These are phyloP conservation scores for Arthroderma sp. DNA, from an alignment of 2,329 filamentous ascomycete species.

Conservation along the genomic window DNA sequence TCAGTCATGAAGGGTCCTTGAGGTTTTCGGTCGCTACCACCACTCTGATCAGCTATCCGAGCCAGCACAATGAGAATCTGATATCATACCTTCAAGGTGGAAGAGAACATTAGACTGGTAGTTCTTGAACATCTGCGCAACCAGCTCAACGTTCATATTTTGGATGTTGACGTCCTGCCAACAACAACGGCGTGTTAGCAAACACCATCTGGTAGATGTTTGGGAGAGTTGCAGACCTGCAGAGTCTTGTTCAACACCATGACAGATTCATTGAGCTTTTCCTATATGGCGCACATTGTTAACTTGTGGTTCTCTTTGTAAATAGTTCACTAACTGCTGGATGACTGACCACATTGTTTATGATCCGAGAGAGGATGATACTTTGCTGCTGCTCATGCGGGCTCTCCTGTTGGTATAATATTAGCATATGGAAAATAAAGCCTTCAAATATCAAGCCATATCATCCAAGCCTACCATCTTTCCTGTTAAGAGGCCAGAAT, in stretches of 20 bases:
- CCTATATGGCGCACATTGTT: slow-evolving; percentile 39
- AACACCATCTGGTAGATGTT: too few relatives aligned
- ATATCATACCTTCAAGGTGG: slow-evolving; percentile 70
- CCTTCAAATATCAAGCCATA: too few relatives aligned
- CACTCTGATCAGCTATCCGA: not conserved
- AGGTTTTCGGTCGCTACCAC: slow-evolving; percentile 7
- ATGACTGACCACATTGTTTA: slow-evolving; percentile 78
- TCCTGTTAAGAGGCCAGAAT: too few relatives aligned
- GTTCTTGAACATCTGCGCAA: slow-evolving; percentile 99
- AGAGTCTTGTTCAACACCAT: slow-evolving; percentile 86
- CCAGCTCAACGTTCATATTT: slow-evolving; percentile 97
- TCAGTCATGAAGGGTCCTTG: slow-evolving; percentile 6
- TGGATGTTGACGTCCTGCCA: slow-evolving; percentile 87
- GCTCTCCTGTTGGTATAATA: slow-evolving; percentile 52
- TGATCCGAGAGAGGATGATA: slow-evolving; percentile 82
- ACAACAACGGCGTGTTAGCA: too few relatives aligned
- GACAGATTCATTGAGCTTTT: slow-evolving; percentile 92
- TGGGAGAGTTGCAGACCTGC: slow-evolving; percentile 43
- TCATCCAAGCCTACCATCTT: too few relatives aligned
- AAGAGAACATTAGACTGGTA: slow-evolving; percentile 97
- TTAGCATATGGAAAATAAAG: too few relatives aligned
- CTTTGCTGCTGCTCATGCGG: slow-evolving; percentile 97
- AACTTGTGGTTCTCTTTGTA: not conserved
- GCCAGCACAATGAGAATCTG: not conserved
- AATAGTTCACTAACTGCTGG: not conserved